phyloP scores from a whole-genome alignment of 2,329 filamentous ascomycete species.

The Fusarium haematococcum region DNA sequence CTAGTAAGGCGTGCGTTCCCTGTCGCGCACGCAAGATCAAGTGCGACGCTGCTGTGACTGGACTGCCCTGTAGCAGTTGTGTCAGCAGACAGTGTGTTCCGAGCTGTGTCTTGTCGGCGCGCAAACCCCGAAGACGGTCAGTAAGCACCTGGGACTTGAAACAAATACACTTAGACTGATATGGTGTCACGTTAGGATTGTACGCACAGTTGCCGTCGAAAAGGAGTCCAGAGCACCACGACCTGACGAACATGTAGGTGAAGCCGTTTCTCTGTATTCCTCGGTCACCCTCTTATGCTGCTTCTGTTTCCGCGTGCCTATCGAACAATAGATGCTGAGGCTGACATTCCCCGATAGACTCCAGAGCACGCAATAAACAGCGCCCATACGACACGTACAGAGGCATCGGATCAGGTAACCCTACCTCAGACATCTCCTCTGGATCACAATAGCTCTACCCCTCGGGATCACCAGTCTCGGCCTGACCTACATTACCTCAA shows the following conservation, averaged over 20 bases:
- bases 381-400: not conserved
- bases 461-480: not conserved
- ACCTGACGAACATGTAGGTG: not conserved
- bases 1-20: constrained; percentile 33
- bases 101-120: constrained; percentile 16
- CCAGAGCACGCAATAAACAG: not conserved
- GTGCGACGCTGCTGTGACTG: constrained; percentile 27
- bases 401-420: not conserved
- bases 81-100: constrained; percentile 7
- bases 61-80: constrained; percentile 31
- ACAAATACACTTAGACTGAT: not conserved
- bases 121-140: constrained; percentile 29
- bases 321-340: no score
- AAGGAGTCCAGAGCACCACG: not conserved
- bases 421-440: not conserved
- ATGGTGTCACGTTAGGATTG: not conserved
- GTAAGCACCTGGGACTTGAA: not conserved
- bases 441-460: no score
- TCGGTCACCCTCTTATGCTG: no score
- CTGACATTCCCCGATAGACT: not conserved
- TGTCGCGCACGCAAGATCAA: constrained; percentile 36
- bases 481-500: constrained; percentile 30
- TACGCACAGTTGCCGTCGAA: not conserved
- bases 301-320: no score
- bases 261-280: no score